Percentiles rank a stretch among this genome's conserved stretches.
phyloP scores from a whole-genome alignment of 2,329 filamentous ascomycete species.

The Thelonectria blattea region DNA sequence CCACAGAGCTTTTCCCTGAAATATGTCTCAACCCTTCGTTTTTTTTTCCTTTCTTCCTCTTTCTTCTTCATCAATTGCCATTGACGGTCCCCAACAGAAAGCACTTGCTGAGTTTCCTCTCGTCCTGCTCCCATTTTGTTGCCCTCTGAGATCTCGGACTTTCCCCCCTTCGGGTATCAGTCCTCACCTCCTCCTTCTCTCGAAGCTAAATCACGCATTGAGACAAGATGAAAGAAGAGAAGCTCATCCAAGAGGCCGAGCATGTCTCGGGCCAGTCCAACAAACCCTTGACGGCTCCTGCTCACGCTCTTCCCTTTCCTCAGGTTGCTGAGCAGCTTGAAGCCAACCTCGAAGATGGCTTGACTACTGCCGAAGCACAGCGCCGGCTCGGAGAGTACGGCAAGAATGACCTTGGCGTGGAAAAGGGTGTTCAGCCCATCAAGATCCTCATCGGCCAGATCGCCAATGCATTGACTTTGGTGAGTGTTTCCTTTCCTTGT shows the following conservation, averaged over 20 bases:
- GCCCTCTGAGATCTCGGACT: neutral
- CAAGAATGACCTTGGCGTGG: constrained; percentile 57
- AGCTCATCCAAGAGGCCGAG: constrained; percentile 15
- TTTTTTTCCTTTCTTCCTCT: neutral
- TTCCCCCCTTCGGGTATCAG: neutral
- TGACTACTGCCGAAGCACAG: constrained; percentile 18
- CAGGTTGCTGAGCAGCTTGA: constrained; percentile 28
- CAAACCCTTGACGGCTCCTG: constrained; percentile 32
- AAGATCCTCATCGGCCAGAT: constrained; percentile 66
- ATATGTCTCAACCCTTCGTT: neutral
- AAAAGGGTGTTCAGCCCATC: constrained; percentile 54
- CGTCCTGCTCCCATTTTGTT: neutral
- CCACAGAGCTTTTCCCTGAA: no score
- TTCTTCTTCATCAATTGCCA: no score
- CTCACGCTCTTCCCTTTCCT: constrained; percentile 27
- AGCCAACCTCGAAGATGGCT: constrained; percentile 21
- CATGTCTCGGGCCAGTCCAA: constrained; percentile 36
- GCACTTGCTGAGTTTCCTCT: neutral
- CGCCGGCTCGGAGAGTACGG: neutral
- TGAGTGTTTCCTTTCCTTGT: constrained; percentile 17
- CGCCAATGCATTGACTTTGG: constrained; percentile 65
- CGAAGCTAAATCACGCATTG: no score
- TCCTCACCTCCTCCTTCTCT: neutral
- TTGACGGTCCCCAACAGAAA: neutral
- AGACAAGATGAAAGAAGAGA: constrained; percentile 23